Evolutionary conservation across 1,284 basidiomycete genomes (phyloP).

Genomic region (Rhodotorula sp.): DNA sequence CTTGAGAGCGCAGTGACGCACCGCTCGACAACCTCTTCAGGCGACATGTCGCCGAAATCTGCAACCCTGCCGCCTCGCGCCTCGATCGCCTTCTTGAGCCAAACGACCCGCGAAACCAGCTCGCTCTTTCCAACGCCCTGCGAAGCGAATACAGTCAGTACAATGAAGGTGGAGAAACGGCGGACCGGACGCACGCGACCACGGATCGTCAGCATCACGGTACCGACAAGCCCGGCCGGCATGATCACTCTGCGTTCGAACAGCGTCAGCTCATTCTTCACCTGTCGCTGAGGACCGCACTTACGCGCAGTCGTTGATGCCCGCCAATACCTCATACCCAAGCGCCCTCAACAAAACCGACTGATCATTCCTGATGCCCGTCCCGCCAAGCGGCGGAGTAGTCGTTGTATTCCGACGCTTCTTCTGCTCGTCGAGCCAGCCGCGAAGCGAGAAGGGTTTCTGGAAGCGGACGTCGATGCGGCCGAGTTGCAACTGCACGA

Average conservation of each 20-base stretch:
- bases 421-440: slow-evolving; percentile 46
- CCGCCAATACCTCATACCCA: slow-evolving; percentile 48
- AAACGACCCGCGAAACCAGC: slow-evolving; percentile 47
- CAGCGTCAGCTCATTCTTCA: background rate
- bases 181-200: slow-evolving; percentile 36
- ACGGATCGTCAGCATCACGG: slow-evolving; percentile 48
- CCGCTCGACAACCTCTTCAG: slow-evolving; percentile 35
- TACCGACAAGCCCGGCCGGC: slow-evolving; percentile 49
- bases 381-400: background rate
- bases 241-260: slow-evolving; percentile 44
- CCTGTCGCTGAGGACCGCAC: background rate
- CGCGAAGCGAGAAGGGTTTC: slow-evolving; percentile 49
- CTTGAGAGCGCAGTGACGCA: background rate
- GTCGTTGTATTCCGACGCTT: slow-evolving; percentile 33
- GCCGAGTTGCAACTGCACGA: slow-evolving; percentile 47
- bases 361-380: slow-evolving; percentile 37
- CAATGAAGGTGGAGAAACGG: background rate
- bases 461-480: slow-evolving; percentile 51
- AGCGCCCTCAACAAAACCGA: slow-evolving; percentile 46
- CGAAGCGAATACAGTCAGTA: background rate
- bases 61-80: slow-evolving; percentile 48
- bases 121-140: slow-evolving; percentile 48
- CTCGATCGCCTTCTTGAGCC: slow-evolving; percentile 45
- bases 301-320: slow-evolving; percentile 48
- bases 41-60: slow-evolving; percentile 45